Evolutionary conservation across 306 rosid genomes (phyloP).

Genomic region (Urtica urens): DNA sequence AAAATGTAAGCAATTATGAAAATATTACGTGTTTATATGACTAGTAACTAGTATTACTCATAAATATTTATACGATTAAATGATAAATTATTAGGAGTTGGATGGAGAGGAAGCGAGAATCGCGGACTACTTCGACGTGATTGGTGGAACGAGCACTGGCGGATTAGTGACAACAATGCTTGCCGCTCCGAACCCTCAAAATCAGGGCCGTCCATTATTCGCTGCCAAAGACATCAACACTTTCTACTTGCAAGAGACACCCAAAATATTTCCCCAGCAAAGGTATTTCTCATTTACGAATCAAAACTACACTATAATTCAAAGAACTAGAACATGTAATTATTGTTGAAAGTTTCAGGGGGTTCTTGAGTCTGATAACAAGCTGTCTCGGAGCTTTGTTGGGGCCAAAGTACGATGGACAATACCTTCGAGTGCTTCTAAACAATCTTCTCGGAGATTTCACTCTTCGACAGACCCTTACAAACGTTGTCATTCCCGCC

Average conservation of each 20-base stretch:
- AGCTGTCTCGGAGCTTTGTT: not conserved
- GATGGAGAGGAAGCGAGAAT: constrained; percentile 28
- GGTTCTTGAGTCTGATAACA: not conserved
- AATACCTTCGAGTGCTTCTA: constrained; percentile 10
- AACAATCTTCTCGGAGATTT: constrained; percentile 16
- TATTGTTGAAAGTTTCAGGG: not conserved
- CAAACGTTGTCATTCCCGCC: constrained; percentile 26
- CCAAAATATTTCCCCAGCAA: constrained; percentile 25
- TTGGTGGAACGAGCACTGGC: constrained; percentile 38
- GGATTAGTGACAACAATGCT: constrained; percentile 39
- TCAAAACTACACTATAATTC: no score
- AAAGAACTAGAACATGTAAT: no score
- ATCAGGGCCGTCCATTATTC: constrained; percentile 22
- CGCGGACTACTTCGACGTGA: constrained; percentile 28
- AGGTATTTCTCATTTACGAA: no score
- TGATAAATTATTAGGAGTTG: constrained; percentile 11
- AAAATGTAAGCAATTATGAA: no score
- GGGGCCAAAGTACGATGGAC: constrained; percentile 25
- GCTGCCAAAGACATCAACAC: constrained; percentile 27
- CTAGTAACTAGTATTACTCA: no score
- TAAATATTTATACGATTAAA: no score
- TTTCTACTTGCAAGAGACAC: constrained; percentile 26
- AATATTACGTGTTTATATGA: no score
- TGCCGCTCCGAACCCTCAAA: constrained; percentile 25
- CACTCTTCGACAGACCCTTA: constrained; percentile 15